A percentile compares a stretch with the other conserved stretches of the same genome.
Evolutionary conservation across 768 basidiomycete species (phyloP).

Genomic region (Filobasidium wieringae): DNA sequence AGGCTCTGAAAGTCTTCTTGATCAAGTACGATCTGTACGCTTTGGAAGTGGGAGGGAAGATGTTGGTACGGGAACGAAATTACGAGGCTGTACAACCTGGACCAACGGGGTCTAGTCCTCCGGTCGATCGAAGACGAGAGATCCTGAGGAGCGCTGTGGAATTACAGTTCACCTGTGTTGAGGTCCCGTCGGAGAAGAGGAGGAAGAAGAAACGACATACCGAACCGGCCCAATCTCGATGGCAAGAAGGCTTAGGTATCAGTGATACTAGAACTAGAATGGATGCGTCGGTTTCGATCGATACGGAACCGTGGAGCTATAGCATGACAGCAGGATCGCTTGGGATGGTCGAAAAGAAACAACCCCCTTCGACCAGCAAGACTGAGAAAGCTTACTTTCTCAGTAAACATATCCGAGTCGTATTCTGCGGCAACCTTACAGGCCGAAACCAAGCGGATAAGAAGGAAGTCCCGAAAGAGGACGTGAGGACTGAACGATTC

Average conservation of each 20-base stretch:
- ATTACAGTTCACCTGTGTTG: constrained; percentile 29
- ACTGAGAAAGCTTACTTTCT: constrained; percentile 22
- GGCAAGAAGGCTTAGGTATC: background rate
- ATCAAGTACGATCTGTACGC: constrained; percentile 30
- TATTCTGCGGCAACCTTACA: constrained; percentile 18
- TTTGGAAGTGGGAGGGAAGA: constrained; percentile 23
- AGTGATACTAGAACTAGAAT: too few relatives aligned
- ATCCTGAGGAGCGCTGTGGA: constrained; percentile 30
- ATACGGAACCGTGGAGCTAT: background rate
- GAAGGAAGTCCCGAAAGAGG: background rate
- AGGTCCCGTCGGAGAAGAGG: constrained; percentile 1
- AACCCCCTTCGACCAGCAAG: background rate
- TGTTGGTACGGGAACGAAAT: constrained; percentile 29
- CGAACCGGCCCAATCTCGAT: background rate
- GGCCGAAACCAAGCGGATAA: background rate
- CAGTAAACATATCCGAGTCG: constrained; percentile 27
- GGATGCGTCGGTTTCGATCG: background rate
- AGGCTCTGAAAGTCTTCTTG: constrained; percentile 32
- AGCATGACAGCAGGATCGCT: too few relatives aligned
- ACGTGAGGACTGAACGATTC: constrained; percentile 10
- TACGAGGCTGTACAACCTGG: constrained; percentile 13
- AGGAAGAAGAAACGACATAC: background rate
- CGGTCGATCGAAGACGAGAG: constrained; percentile 3
- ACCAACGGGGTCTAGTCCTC: background rate
- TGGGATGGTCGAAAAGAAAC: too few relatives aligned